Base-by-base conservation (phyloP, 768 basidiomycete species). In the Boletus barrowsii region DNA sequence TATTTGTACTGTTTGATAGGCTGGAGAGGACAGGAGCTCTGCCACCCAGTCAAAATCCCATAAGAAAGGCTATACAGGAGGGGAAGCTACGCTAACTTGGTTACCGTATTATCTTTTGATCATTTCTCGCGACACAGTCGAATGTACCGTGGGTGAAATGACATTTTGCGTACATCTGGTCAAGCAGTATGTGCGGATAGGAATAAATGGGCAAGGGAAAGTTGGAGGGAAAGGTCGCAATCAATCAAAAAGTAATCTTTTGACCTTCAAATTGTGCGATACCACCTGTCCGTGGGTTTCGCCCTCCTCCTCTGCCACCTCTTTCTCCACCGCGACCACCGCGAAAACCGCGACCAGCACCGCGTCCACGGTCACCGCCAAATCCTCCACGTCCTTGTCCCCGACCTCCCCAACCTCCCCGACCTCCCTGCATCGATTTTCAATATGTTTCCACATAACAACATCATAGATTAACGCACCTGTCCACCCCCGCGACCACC, bases 1-100 rank as follows among this genome's bases (percentile, higher is more conserved):
- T 99, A 40, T 92, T 98, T 64, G 84, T 89, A 33, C 76, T 98
- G 18, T 98, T 99, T 64, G 91, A 97, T 58, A 77, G 95, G 44
- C 75, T 98, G 58, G 90, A 94, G 67, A 83, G 76, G 70, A 85
- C 76, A 42, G 90, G 92, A 20, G 81, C 83, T 42, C 64, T 92
- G 32, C 80, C 83, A 11, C 74, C 83, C 18, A 76, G 74, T 43
- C 82, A 83, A 59, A 90, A 90, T 65, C 89, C 88, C 7, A 81
- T 90, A 58, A 78, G 89, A 50, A 85, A 80, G 66, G 89, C 86
- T 1, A 78, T 89, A 17, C 79, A 79, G 57, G 46, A 54, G 29
- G 47, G 61, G 5, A 67, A 33, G 35, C 3, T 24, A 32, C 53
- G 62, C 13, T 66, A 55, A 37, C 24, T 42, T 33, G 7, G 26